These are phyloP conservation scores for Scenedesmus sp. DNA, from an alignment of 163 green algal genomes.

Conservation along the genomic window DNA sequence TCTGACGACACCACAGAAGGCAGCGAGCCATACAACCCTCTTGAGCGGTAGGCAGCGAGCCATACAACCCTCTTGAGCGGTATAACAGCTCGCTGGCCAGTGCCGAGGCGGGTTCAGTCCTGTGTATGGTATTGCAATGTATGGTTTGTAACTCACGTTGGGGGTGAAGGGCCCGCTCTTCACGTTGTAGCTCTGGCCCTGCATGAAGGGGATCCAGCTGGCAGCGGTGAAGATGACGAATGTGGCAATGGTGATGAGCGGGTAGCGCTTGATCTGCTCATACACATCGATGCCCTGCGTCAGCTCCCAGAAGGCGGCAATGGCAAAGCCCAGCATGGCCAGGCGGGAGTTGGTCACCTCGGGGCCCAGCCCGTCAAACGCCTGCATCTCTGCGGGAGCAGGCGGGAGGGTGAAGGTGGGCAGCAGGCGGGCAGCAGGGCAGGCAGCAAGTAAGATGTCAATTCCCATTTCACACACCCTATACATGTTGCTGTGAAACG, in stretches of 20 bases:
- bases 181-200: conserved; percentile 53
- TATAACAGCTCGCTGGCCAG: too few species aligned
- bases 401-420: neutral
- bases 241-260: conserved; percentile 42
- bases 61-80: too few species aligned
- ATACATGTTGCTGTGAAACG: too few species aligned
- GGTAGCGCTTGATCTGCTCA: conserved; percentile 45
- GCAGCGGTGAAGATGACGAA: conserved; percentile 52
- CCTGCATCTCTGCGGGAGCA: conserved; percentile 45
- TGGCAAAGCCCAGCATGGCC: conserved; percentile 49
- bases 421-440: neutral
- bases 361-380: conserved; percentile 45
- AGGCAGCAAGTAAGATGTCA: neutral
- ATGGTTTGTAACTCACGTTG: conserved; percentile 1
- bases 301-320: conserved; percentile 50
- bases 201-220: conserved; percentile 52
- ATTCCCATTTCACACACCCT: too few species aligned
- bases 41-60: too few species aligned
- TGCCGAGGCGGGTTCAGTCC: too few species aligned
- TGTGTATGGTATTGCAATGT: neutral
- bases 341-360: conserved; percentile 48
- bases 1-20: too few species aligned
- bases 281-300: conserved; percentile 48
- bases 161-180: conserved; percentile 51
- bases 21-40: too few species aligned